Evolutionary conservation across 208 protist species (phyloP).

Genomic region (Wallacemonas rigidus): DNA sequence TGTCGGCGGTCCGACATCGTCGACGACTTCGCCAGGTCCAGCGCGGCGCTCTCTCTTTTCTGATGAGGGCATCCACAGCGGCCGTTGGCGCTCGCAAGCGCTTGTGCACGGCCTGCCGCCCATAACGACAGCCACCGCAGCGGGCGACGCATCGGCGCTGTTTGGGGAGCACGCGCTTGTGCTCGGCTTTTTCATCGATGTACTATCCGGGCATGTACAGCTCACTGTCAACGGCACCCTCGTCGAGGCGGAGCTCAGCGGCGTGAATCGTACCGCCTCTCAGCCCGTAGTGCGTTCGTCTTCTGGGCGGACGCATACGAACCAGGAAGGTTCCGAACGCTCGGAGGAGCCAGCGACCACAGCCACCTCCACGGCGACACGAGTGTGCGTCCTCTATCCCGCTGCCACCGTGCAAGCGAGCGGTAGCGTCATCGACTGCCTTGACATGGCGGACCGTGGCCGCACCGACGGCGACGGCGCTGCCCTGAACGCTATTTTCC

Average conservation of each 20-base stretch:
- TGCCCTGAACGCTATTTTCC: constrained; percentile 8
- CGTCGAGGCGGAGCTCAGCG: constrained; percentile 24
- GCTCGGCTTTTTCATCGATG: constrained; percentile 28
- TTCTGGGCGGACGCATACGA: too few species aligned
- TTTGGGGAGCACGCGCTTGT: constrained; percentile 29
- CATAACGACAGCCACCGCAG: constrained; percentile 1
- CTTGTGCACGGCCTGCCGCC: background rate
- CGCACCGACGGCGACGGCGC: too few species aligned
- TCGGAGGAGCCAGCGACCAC: background rate
- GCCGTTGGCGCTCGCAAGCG: too few species aligned
- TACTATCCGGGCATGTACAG: constrained; percentile 17
- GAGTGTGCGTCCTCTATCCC: constrained; percentile 7
- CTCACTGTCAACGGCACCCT: constrained; percentile 43
- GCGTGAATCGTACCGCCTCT: constrained; percentile 17
- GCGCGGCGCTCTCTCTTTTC: background rate
- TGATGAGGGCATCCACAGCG: background rate
- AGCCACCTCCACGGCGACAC: background rate
- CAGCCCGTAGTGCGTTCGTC: too few species aligned
- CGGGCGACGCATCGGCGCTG: constrained; percentile 6
- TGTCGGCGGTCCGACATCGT: too few species aligned
- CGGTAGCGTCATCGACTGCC: constrained; percentile 15
- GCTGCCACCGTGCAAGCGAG: constrained; percentile 12
- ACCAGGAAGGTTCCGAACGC: too few species aligned
- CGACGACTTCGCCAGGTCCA: background rate
- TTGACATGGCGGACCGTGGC: background rate